These are phyloP conservation scores for Leishmania lainsoni DNA, from an alignment of 208 protist genomes.

Conservation along the genomic window DNA sequence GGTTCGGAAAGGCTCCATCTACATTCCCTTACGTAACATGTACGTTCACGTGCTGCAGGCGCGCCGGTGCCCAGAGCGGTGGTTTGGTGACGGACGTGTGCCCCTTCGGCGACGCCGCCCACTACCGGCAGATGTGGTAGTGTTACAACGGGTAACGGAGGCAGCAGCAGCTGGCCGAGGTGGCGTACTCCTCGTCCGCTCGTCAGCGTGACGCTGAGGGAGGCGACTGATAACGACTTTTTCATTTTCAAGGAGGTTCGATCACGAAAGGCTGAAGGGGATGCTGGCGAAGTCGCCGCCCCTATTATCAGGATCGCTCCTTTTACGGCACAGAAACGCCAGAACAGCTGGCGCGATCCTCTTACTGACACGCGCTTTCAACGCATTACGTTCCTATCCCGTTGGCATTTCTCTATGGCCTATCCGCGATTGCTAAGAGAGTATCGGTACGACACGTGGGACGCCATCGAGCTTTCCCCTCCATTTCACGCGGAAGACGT, in stretches of 20 bases:
- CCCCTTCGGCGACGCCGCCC: constrained; percentile 31
- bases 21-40: constrained; percentile 51
- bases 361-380: constrained; percentile 22
- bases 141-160: constrained; percentile 35
- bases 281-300: not conserved
- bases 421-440: constrained; percentile 12
- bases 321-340: not conserved
- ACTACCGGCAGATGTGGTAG: constrained; percentile 38
- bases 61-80: constrained; percentile 41
- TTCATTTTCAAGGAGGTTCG: constrained; percentile 52
- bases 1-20: constrained; percentile 54
- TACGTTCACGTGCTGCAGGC: constrained; percentile 64
- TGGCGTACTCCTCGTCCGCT: not conserved
- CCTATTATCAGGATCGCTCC: not conserved
- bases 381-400: constrained; percentile 5
- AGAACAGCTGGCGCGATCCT: constrained; percentile 1
- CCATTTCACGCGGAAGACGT: constrained; percentile 12
- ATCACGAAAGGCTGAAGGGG: not conserved
- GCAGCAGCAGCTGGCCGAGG: not conserved
- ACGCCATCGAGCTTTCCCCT: constrained; percentile 7
- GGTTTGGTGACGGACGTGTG: constrained; percentile 63
- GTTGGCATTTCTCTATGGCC: constrained; percentile 18
- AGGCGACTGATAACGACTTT: constrained; percentile 58
- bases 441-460: constrained; percentile 12
- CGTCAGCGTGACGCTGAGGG: constrained; percentile 23